Percentiles rank a stretch among this genome's conserved stretches.
phyloP scores from a whole-genome alignment of 1,284 basidiomycete genomes.

The Veloporphyrellus conicus region DNA sequence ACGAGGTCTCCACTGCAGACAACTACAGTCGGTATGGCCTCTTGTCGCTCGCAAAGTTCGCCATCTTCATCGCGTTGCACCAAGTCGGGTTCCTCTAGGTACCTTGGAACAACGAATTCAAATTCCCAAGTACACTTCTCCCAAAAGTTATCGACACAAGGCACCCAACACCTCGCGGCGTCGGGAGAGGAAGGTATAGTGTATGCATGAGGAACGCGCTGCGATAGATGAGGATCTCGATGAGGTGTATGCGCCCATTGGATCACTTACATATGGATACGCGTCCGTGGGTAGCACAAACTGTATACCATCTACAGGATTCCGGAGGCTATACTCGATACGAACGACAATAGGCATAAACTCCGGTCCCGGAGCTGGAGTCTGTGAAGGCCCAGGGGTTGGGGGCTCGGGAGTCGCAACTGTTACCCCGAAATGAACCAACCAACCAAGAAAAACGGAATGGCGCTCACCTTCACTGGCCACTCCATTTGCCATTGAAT shows the following conservation, averaged over 20 bases:
- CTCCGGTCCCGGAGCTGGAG: conserved; percentile 51
- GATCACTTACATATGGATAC: conserved; percentile 73
- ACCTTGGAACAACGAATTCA: conserved; percentile 90
- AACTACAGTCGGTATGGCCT: conserved; percentile 75
- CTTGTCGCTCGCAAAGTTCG: conserved; percentile 48
- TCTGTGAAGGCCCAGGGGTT: conserved; percentile 54
- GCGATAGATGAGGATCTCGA: conserved; percentile 24
- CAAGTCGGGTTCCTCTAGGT: conserved; percentile 64
- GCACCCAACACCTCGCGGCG: conserved; percentile 93
- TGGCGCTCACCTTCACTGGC: conserved; percentile 46
- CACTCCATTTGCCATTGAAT: conserved; percentile 37
- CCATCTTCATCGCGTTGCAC: conserved; percentile 48
- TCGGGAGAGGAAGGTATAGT: conserved; percentile 87
- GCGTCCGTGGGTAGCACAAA: conserved; percentile 78
- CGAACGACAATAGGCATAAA: conserved; percentile 74
- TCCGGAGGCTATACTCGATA: conserved; percentile 75
- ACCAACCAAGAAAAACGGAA: neutral
- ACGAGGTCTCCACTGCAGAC: conserved; percentile 92
- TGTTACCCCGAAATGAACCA: conserved; percentile 28
- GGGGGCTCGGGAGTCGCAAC: conserved; percentile 76
- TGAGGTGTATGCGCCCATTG: conserved; percentile 7
- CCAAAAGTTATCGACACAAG: conserved; percentile 93
- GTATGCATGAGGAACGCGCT: conserved; percentile 92
- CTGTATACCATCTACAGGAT: conserved; percentile 83
- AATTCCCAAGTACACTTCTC: conserved; percentile 99